Conservation (phyloP, 1,284 basidiomycete species). For the Trichosporon sp. region DNA sequence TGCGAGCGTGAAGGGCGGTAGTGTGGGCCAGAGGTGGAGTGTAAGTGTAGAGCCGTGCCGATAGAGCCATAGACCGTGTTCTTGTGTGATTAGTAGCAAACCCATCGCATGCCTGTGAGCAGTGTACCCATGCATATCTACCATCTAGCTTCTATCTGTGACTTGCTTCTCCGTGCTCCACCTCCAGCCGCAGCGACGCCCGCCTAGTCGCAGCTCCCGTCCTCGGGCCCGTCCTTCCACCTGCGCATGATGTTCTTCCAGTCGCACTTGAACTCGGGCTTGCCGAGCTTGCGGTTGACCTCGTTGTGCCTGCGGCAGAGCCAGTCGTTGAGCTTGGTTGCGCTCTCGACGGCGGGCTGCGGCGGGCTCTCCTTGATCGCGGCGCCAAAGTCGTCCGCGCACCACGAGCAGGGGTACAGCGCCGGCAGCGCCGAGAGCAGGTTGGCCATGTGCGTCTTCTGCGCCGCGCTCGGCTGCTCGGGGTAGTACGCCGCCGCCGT, state of each 20-base stretch:
- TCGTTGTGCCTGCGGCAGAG: constrained; percentile 86
- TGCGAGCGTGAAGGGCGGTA: too few species aligned
- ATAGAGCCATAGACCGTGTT: neutral
- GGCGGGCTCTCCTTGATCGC: constrained; percentile 60
- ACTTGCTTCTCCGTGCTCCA: too few species aligned
- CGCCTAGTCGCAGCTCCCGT: constrained; percentile 75
- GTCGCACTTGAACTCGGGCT: constrained; percentile 72
- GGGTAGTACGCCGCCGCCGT: constrained; percentile 91
- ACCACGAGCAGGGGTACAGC: constrained; percentile 80
- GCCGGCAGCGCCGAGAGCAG: constrained; percentile 70
- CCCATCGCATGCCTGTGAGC: neutral
- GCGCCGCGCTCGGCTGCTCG: constrained; percentile 62
- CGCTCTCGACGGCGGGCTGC: neutral
- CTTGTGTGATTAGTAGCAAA: neutral
- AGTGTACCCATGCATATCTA: constrained; percentile 15
- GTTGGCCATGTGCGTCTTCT: constrained; percentile 73
- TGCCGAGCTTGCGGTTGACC: constrained; percentile 80
- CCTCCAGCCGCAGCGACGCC: too few species aligned
- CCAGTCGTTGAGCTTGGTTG: constrained; percentile 68
- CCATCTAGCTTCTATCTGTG: neutral
- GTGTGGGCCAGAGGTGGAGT: too few species aligned
- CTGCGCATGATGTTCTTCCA: constrained; percentile 65
- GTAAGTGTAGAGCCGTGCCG: neutral
- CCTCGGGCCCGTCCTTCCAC: constrained; percentile 83
- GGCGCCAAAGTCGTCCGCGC: constrained; percentile 68